A percentile compares a stretch with the other conserved stretches of the same genome.
phyloP scores from a whole-genome alignment of 1,284 basidiomycete species.

The Rhodotorula sp. region DNA sequence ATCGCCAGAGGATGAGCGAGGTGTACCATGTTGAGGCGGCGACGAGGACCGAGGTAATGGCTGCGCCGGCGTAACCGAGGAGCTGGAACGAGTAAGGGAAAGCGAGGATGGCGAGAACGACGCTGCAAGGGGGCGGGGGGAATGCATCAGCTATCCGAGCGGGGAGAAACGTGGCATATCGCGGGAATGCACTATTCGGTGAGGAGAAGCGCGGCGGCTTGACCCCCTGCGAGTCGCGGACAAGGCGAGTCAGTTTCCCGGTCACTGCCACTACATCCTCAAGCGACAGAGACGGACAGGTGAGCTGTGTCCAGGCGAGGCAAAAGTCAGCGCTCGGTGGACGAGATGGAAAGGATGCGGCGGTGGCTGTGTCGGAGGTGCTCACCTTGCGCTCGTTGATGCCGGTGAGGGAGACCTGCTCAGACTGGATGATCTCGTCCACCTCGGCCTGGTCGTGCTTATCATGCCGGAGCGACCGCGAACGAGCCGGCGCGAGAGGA shows the following conservation, averaged over 20 bases:
- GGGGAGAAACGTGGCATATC: not conserved
- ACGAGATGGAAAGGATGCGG: too few relatives aligned
- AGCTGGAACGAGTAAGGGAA: conserved; percentile 59
- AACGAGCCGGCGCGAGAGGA: too few relatives aligned
- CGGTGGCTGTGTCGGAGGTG: too few relatives aligned
- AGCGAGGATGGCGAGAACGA: conserved; percentile 53
- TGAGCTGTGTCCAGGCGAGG: not conserved
- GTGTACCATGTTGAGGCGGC: conserved; percentile 49
- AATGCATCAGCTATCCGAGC: not conserved
- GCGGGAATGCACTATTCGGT: conserved; percentile 22
- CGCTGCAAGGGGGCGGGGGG: not conserved
- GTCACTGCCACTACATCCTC: not conserved
- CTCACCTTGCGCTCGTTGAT: conserved; percentile 31
- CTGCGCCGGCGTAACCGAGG: conserved; percentile 15
- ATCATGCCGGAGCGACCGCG: not conserved
- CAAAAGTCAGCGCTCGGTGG: not conserved
- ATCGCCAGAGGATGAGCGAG: conserved; percentile 58
- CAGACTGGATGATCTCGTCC: conserved; percentile 12
- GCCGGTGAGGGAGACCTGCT: conserved; percentile 12
- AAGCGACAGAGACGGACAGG: not conserved
- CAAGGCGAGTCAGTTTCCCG: not conserved
- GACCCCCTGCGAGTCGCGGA: not conserved
- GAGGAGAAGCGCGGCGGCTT: conserved; percentile 20
- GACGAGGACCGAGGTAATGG: conserved; percentile 19
- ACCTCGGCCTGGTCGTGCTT: conserved; percentile 17